A percentile compares a stretch with the other conserved stretches of the same genome.
Evolutionary conservation across 2,329 filamentous ascomycete species (phyloP).

Genomic region (Apiospora marii): DNA sequence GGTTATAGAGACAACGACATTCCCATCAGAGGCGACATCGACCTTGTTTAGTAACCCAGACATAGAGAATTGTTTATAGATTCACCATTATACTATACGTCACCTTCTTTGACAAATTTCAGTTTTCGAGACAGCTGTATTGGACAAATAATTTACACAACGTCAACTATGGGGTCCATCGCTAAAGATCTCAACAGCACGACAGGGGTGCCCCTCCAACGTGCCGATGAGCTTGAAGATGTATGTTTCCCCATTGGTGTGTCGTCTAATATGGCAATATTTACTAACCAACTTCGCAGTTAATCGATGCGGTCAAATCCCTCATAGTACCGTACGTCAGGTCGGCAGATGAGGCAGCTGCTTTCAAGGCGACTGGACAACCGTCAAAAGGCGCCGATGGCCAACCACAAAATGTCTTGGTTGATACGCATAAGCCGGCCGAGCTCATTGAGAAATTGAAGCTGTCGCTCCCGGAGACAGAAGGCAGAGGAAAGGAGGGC

Average conservation of each 20-base stretch:
- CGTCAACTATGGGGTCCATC: constrained; percentile 3
- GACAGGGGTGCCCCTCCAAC: constrained; percentile 36
- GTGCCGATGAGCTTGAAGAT: constrained; percentile 56
- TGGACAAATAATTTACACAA: neutral
- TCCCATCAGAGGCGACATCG: neutral
- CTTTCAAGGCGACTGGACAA: constrained; percentile 61
- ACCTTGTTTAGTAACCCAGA: too few relatives aligned
- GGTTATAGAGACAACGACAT: neutral
- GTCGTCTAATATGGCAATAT: neutral
- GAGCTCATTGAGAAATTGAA: constrained; percentile 63
- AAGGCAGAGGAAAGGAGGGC: constrained; percentile 73
- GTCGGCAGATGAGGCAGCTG: constrained; percentile 70
- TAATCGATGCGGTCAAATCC: constrained; percentile 71
- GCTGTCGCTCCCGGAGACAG: constrained; percentile 63
- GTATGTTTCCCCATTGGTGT: constrained; percentile 43
- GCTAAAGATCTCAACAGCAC: constrained; percentile 9
- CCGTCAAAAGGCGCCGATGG: constrained; percentile 49
- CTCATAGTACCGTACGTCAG: constrained; percentile 76
- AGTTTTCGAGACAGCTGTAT: neutral
- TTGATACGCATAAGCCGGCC: constrained; percentile 68
- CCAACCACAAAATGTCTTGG: constrained; percentile 62
- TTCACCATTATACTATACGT: neutral
- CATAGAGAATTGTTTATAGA: neutral
- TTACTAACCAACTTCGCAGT: constrained; percentile 51
- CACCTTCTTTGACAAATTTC: neutral